Evolutionary conservation across 768 basidiomycete genomes (phyloP).

Genomic region (Clitopilus hobsonii): DNA sequence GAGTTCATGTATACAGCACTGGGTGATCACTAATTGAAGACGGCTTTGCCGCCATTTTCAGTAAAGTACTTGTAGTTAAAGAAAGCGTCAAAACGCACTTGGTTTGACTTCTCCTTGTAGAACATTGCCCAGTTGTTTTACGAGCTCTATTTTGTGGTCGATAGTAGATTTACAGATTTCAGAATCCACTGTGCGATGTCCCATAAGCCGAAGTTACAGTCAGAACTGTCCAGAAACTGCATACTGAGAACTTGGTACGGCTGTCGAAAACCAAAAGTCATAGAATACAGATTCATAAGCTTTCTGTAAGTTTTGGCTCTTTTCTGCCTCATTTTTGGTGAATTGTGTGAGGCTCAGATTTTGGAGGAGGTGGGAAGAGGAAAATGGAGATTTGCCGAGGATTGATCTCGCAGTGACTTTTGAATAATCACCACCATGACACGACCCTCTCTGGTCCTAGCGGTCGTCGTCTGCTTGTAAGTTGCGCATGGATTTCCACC

Average conservation of each 20-base stretch:
- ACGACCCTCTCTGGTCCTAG: background rate
- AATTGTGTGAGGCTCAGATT: background rate
- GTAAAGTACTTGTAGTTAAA: background rate
- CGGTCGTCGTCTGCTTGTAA: background rate
- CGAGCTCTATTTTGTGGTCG: constrained; percentile 69
- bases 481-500: background rate
- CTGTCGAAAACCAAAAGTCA: constrained; percentile 86
- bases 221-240: constrained; percentile 12
- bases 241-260: constrained; percentile 91
- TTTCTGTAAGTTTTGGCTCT: constrained; percentile 93
- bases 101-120: constrained; percentile 88
- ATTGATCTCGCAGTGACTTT: background rate
- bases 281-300: constrained; percentile 86
- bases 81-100: constrained; percentile 54
- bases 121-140: constrained; percentile 68
- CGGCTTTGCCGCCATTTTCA: constrained; percentile 37
- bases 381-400: constrained; percentile 12
- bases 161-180: constrained; percentile 72
- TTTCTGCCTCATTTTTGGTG: constrained; percentile 79
- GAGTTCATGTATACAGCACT: constrained; percentile 93
- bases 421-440: background rate
- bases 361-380: background rate
- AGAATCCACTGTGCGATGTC: constrained; percentile 68
- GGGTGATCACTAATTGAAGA: constrained; percentile 87
- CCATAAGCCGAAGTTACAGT: constrained; percentile 4